Base-by-base conservation (phyloP, 1,284 basidiomycete species). In the Irpex sp. region DNA sequence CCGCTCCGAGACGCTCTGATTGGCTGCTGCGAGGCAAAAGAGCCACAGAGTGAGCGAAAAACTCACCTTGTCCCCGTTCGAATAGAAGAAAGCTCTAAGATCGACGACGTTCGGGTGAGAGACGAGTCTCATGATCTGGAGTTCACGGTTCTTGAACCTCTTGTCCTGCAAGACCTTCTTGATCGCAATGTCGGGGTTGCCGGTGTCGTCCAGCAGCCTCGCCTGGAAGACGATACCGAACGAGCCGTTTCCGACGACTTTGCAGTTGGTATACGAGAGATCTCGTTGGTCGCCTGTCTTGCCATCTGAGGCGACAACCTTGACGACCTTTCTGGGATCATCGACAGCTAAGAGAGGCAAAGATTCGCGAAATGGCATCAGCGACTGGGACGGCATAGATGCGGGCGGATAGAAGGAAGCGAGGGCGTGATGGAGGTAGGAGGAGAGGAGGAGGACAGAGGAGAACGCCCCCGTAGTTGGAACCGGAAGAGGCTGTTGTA, bases 81-180 rank as follows among this genome's bases (percentile, higher is more conserved):
- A 96, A 78, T 99, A 99, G 83, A 99, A 99, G 81, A 97, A 99
- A 2, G 96, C 95, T 71, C 93, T 92, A 68, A 99, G 88, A 73
- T 98, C 97, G 71, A 97, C 95, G 51, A 99, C 97, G 74, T 99
- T 99, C 60, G 97, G 97, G 81, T 99, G 97, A 68, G 88, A 88
- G 59, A 99, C 95, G 60, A 98, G 89, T 72, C 96, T 88, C 97
- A 99, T 99, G 77, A 99, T 99, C 81, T 99, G 97, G 62, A 99
- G 84, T 80, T 99, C 97, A 73, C 97, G 97, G 82, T 99, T 99
- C 97, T 99, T 99, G 91, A 99, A 99, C 69, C 97, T 89, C 86
- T 99, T 99, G 83, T 99, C 97, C 84, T 99, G 97, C 69, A 99
- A 80, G 60, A 99, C 97, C 84, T 98, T 99, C 89, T 99, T 99